Conservation (phyloP, 1,284 basidiomycete species). For the Agaricales sp. region DNA sequence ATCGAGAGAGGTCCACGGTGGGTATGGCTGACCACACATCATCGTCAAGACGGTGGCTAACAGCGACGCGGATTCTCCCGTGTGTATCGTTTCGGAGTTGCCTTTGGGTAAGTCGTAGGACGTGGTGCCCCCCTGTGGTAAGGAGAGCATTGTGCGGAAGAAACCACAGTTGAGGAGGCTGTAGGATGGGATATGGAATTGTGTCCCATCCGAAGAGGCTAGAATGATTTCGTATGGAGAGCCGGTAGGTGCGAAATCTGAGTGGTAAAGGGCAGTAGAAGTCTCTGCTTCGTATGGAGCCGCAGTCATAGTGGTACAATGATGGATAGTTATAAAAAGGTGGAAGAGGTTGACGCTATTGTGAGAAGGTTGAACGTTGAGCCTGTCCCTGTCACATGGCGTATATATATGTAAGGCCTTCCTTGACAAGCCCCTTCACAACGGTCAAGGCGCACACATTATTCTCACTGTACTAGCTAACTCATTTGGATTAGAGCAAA, state of each 20-base stretch:
- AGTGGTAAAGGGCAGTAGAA: background rate
- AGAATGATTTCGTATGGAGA: slow-evolving; percentile 22
- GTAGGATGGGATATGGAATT: slow-evolving; percentile 28
- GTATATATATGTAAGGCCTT: no score
- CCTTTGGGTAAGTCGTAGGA: background rate
- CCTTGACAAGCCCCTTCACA: no score
- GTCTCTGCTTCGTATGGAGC: background rate
- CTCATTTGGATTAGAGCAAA: no score
- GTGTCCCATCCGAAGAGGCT: slow-evolving; percentile 26
- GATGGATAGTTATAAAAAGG: no score
- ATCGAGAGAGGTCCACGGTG: slow-evolving; percentile 21
- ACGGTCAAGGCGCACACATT: no score
- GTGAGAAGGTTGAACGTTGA: no score
- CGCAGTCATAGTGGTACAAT: background rate
- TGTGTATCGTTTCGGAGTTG: slow-evolving; percentile 20
- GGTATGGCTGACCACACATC: slow-evolving; percentile 22
- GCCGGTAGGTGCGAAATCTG: background rate
- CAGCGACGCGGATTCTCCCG: slow-evolving; percentile 25
- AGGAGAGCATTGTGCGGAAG: slow-evolving; percentile 32
- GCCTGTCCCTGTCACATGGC: no score
- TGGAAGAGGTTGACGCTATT: no score
- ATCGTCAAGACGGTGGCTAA: slow-evolving; percentile 25
- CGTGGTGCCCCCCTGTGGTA: slow-evolving; percentile 23
- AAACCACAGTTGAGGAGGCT: slow-evolving; percentile 30
- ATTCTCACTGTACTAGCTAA: no score